Percentiles rank a stretch among this genome's conserved stretches.
Evolutionary conservation across 2,329 filamentous ascomycete species (phyloP).

Genomic region (Bipolaris cookei): DNA sequence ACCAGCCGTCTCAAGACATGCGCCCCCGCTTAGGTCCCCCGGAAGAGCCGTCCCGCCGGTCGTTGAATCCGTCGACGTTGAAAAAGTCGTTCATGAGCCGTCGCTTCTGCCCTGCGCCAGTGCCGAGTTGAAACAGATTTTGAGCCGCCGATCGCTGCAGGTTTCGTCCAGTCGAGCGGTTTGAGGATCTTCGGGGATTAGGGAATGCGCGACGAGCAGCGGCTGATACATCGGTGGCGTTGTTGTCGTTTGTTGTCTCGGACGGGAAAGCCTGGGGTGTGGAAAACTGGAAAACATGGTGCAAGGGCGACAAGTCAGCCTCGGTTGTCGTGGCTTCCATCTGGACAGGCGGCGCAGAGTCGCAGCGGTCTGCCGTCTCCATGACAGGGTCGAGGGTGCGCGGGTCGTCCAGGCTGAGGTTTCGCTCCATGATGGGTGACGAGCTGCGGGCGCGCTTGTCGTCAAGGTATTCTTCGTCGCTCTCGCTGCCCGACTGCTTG

Average conservation of each 20-base stretch:
- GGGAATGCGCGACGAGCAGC: conserved; percentile 43
- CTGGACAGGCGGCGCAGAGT: conserved; percentile 52
- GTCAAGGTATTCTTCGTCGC: conserved; percentile 70
- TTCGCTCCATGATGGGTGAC: conserved; percentile 64
- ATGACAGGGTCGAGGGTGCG: conserved; percentile 27
- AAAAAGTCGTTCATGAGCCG: conserved; percentile 77
- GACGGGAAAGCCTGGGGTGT: conserved; percentile 65
- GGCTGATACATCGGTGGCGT: conserved; percentile 33
- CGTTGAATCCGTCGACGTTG: conserved; percentile 69
- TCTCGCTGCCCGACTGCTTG: conserved; percentile 63
- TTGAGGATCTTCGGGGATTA: conserved; percentile 41
- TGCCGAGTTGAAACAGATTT: conserved; percentile 59
- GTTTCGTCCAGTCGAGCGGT: conserved; percentile 45
- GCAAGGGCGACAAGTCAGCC: conserved; percentile 38
- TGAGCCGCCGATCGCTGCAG: conserved; percentile 41
- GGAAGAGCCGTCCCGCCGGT: conserved; percentile 60
- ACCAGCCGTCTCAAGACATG: conserved; percentile 28
- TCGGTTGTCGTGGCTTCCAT: conserved; percentile 41
- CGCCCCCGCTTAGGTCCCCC: conserved; percentile 50
- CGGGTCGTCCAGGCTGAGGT: conserved; percentile 53
- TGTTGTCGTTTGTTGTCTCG: conserved; percentile 47
- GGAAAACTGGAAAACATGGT: conserved; percentile 69
- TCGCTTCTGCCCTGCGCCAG: conserved; percentile 73
- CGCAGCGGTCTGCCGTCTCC: conserved; percentile 31
- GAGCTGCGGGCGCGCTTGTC: conserved; percentile 65